Base-by-base conservation (phyloP, 306 rosid genomes). In the Fagus sylvatica region DNA sequence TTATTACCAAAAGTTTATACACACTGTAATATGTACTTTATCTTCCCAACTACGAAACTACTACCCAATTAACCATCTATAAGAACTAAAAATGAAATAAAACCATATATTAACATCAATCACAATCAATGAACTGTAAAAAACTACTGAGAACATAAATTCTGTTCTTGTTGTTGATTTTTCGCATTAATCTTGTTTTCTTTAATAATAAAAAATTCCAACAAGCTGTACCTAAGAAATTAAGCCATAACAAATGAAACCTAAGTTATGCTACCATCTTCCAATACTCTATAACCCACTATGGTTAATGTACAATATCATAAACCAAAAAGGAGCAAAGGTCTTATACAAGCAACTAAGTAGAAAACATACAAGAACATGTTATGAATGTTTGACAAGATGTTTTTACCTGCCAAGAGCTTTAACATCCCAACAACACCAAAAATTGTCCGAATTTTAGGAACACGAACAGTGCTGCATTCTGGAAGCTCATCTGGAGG, bases 391-490 rank as follows among this genome's bases (percentile, higher is more conserved):
- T 74, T 72, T 51, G n/a, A 61, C 36, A 81, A 75, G 82, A 83
- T 76, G 43, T 75, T 82, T 22, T 86, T 84, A 92, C 98, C 97
- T 77, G 93, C 91, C 85, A 93, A 57, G 41, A 95, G 98, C 91
- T 86, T 95, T 70, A 95, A 82, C 86, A 93, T 86, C 74, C 99
- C 99, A 74, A 88, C 87, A 8, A 95, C 88, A 68, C 99, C 98
- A 28, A 87, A 95, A 74, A 95, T 88, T 0, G 93, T 87, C 77
- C 46, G 81, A 74, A 91, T 91, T 86, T 89, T 93, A 6, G 98
- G 98, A 80, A 87, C 97, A 71, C 97, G 84, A 69, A 88, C 78
- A 48, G 94, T 75, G 82, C 71, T 85, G 87, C 85, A 79, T 15
- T 89, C 93, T 7, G 98, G 99, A 84, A 91, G 88, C 85, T 88